Evolutionary conservation across 106 monocot species (phyloP).

Genomic region (Dendrobium nobile): DNA sequence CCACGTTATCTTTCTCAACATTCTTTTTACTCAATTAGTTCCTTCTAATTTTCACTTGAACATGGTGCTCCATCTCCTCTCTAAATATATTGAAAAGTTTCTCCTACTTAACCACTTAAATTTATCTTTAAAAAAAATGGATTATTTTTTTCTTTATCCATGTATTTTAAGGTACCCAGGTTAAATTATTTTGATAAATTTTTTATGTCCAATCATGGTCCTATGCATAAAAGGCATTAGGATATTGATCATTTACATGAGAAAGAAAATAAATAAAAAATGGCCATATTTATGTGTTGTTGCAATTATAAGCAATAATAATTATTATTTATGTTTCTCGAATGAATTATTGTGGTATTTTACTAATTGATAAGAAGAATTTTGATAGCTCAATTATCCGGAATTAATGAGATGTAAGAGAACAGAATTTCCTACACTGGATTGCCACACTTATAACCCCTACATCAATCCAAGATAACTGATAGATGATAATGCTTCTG

Average conservation of each 20-base stretch:
- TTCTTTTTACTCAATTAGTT: not conserved
- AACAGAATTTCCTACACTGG: not conserved
- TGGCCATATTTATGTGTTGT: not conserved
- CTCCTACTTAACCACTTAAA: not conserved
- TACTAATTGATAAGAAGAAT: not conserved
- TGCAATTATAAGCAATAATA: not conserved
- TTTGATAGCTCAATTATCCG: not conserved
- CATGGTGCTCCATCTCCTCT: not conserved
- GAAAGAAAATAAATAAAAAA: not conserved
- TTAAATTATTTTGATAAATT: not conserved
- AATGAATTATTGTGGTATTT: not conserved
- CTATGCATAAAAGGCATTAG: not conserved
- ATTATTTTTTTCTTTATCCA: not conserved
- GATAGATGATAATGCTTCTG: not conserved
- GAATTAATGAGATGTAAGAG: not conserved
- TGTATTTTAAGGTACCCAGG: not conserved
- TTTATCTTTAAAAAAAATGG: not conserved
- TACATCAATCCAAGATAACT: not conserved
- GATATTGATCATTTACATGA: not conserved
- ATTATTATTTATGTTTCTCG: not conserved
- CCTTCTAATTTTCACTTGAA: not conserved
- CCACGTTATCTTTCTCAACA: not conserved
- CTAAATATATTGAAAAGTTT: not conserved
- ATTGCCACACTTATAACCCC: not conserved
- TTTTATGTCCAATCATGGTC: not conserved